Conservation (phyloP, 345 rosid species). For the Gossypium arboreum region DNA sequence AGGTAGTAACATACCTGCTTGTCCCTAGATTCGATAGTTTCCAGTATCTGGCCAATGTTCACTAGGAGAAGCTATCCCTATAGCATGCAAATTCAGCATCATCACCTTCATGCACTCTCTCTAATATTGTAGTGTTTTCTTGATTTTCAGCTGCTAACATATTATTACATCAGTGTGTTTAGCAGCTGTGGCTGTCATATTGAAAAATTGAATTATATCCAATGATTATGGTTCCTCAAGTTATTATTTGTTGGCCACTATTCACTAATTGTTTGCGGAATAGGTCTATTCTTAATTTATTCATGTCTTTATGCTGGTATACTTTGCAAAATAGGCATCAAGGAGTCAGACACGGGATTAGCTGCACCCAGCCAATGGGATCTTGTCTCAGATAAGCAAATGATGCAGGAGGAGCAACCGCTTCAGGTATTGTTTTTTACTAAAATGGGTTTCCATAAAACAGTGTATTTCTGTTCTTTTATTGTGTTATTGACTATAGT, state of each 20-base stretch:
- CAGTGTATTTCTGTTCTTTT: background rate
- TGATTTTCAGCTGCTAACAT: background rate
- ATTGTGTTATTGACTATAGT: background rate
- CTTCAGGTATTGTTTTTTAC: constrained; percentile 45
- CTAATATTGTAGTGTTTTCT: background rate
- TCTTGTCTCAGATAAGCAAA: constrained; percentile 96
- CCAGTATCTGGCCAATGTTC: background rate
- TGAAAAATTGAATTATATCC: background rate
- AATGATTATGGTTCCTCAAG: background rate
- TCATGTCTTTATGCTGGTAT: background rate
- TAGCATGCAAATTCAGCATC: background rate
- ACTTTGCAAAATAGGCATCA: background rate
- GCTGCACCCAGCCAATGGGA: constrained; percentile 99
- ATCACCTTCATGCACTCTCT: background rate
- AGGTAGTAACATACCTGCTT: background rate
- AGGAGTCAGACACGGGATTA: constrained; percentile 95
- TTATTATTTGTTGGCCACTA: background rate
- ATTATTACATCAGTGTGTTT: background rate
- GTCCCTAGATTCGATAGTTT: background rate
- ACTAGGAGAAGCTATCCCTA: background rate
- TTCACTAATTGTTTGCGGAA: background rate
- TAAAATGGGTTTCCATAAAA: background rate
- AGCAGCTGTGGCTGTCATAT: background rate
- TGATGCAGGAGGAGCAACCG: constrained; percentile 99
- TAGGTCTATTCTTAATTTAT: background rate